These are phyloP conservation scores for Colletotrichum noveboracense DNA, from an alignment of 2,329 filamentous ascomycete species.

Conservation along the genomic window DNA sequence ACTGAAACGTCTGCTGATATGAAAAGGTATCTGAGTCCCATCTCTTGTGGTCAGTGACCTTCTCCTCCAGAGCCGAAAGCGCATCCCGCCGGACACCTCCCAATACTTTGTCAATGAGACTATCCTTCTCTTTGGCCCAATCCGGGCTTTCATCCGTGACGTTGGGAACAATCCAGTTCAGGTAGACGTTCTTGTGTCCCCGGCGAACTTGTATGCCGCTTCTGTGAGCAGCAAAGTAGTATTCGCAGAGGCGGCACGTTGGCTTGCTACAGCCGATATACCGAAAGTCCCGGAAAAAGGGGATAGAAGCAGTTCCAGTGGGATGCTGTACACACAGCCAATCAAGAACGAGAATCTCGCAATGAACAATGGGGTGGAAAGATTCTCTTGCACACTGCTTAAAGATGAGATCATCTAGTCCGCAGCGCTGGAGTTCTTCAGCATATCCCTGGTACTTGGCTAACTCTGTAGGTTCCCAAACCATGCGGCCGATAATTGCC, in stretches of 20 bases:
- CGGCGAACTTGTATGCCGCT: conserved; percentile 19
- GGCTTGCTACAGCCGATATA: conserved; percentile 29
- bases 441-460: neutral
- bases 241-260: conserved; percentile 25
- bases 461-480: neutral
- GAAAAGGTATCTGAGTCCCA: conserved; percentile 1
- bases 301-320: neutral
- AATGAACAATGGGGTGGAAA: conserved; percentile 20
- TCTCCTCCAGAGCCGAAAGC: neutral
- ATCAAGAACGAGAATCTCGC: conserved; percentile 21
- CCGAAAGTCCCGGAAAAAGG: conserved; percentile 15
- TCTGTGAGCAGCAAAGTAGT: conserved; percentile 21
- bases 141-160: neutral
- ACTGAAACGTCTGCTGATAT: neutral
- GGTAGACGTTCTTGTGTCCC: conserved; percentile 22
- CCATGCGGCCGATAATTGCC: conserved; percentile 28
- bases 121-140: neutral
- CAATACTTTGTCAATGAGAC: neutral
- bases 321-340: neutral
- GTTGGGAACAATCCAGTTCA: conserved; percentile 21
- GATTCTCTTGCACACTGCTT: neutral
- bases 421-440: neutral
- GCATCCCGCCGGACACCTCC: neutral
- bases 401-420: neutral
- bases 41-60: neutral